phyloP scores from a whole-genome alignment of 225 moss, liverwort and hornwort species.

The Lunularia cruciata region DNA sequence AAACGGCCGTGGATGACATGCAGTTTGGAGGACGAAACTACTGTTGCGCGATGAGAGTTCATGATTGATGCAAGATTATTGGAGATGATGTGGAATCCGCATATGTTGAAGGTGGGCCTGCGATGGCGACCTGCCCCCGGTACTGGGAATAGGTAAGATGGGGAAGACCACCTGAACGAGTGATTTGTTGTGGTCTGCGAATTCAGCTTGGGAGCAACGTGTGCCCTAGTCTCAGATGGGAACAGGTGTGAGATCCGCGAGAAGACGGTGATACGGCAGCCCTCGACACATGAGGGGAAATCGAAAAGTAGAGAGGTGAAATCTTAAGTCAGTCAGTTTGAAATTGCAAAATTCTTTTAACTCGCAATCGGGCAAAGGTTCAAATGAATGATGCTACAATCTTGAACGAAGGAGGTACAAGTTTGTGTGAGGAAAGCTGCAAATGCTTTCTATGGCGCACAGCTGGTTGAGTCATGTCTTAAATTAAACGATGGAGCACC shows the following conservation, averaged over 20 bases:
- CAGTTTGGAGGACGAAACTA: too few relatives aligned
- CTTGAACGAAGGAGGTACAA: neutral
- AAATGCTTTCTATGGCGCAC: neutral
- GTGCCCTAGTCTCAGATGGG: neutral
- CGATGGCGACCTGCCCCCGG: too few relatives aligned
- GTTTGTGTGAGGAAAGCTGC: neutral
- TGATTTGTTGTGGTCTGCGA: neutral
- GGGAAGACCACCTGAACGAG: neutral
- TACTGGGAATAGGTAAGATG: too few relatives aligned
- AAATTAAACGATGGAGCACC: slow-evolving; percentile 6
- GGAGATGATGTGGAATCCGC: too few relatives aligned
- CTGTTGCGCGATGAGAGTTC: too few relatives aligned
- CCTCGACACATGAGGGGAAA: too few relatives aligned
- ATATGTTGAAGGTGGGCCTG: too few relatives aligned
- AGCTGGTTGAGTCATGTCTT: neutral
- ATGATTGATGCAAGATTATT: too few relatives aligned
- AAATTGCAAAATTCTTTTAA: neutral
- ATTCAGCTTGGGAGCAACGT: neutral
- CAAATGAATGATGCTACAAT: neutral
- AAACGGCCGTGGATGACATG: too few relatives aligned
- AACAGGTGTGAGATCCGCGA: neutral
- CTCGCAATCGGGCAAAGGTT: neutral
- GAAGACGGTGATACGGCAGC: neutral
- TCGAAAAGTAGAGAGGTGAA: neutral
- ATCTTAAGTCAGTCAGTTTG: too few relatives aligned